Conservation (phyloP, 768 basidiomycete genomes). For the Mrakia blollopis region DNA sequence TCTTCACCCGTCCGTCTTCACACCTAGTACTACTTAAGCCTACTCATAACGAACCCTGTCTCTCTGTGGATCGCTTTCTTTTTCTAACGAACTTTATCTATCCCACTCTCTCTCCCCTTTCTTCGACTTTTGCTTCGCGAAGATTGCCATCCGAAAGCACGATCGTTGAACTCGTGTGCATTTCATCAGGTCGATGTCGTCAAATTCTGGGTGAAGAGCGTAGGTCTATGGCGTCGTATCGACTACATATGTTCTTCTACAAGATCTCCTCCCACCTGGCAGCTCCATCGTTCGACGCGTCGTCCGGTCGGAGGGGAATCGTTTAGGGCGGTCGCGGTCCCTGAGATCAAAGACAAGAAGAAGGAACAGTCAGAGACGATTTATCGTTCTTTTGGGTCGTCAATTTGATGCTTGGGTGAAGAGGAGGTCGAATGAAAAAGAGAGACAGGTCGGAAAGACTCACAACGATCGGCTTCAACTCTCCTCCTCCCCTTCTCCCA, state of each 20-base stretch:
- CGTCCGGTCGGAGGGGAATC: no score
- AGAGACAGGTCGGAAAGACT: no score
- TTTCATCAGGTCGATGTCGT: not conserved
- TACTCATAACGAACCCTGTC: not conserved
- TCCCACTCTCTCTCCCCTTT: not conserved
- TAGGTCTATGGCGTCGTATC: no score
- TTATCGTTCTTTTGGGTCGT: no score
- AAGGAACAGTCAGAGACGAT: not conserved
- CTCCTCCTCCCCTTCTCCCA: not conserved
- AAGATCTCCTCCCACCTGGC: no score
- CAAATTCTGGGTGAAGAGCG: no score
- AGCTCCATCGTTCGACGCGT: no score
- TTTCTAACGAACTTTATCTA: not conserved
- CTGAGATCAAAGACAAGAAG: not conserved
- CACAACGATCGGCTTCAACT: no score
- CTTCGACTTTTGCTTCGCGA: not conserved
- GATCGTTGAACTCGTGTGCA: not conserved
- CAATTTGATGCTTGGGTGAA: no score
- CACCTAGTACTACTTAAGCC: not conserved
- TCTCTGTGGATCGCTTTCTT: not conserved
- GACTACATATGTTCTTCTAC: no score
- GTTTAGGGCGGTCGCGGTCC: no score
- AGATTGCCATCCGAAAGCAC: not conserved
- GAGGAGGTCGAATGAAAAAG: no score
- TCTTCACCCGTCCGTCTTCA: not conserved